Base-by-base conservation (phyloP, 73 alveolate genomes). In the Paramecium biaurelia region DNA sequence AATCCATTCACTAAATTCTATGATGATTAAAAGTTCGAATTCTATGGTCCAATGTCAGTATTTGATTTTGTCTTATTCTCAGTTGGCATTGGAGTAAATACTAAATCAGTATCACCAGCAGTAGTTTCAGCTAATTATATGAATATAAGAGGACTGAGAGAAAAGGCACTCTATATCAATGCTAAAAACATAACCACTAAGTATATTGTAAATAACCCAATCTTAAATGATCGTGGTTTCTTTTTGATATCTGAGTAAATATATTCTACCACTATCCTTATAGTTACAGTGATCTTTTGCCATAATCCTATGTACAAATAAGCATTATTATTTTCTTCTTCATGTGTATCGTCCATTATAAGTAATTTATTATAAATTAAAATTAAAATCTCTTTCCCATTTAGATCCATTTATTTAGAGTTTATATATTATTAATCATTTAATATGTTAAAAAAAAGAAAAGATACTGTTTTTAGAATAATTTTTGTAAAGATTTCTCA, bases 191-290 rank as follows among this genome's bases (percentile, higher is more conserved):
- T 92, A 20, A 97, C 99, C 26, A 97, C 99, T 56, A 98, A 68
- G 94, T 95, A 96, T 63, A 98, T 94, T 7, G 99, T 95, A 67
- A 97, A 93, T 58, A 98, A 96, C 68, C 99, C 99, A 42, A 98
- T 98, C 85, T 95, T 94, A 85, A 96, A 96, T 20, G 99, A 93
- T 74, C 99, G 70, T 70, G 96, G 99, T 87, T 95, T 98, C 94
- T 98, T 98, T 63, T 82, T 90, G 42, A 96, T 86, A 56, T 98
- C 99, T 34, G 99, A 95, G 8, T 32, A 32, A 12, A 89, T 70
- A 14, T 89, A 89, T 32, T 35, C 63, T 34, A 72, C 45, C 14
- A 72, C 30, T 0, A 72, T 32, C 26, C 84, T 63, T 32, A 63
- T 63, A 6, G 45, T 63, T 3, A 63, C 84, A 26, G 26, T 32